These are phyloP conservation scores for Sistotremastrum niveocremeum DNA, from an alignment of 768 basidiomycete genomes.

Conservation along the genomic window DNA sequence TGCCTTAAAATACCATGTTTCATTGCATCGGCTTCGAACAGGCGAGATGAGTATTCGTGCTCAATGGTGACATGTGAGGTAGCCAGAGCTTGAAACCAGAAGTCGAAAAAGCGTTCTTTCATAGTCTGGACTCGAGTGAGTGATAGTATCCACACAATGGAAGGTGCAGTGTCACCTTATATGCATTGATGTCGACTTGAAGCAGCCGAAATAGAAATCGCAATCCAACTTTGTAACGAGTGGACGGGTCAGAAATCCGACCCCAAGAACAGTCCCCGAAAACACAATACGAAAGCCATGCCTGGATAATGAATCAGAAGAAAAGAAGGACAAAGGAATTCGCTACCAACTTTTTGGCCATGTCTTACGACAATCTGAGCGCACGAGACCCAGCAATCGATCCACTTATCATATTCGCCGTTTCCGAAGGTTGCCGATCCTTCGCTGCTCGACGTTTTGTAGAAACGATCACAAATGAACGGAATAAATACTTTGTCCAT, in stretches of 20 bases:
- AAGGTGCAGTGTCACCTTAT: conserved; percentile 29
- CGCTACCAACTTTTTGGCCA: conserved; percentile 23
- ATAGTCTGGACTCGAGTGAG: conserved; percentile 22
- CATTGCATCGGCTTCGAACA: conserved; percentile 46
- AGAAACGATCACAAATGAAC: conserved; percentile 18
- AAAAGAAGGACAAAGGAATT: not conserved
- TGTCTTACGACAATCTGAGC: conserved; percentile 47
- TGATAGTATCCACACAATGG: not conserved
- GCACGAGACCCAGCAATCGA: conserved; percentile 66
- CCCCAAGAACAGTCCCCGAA: conserved; percentile 40
- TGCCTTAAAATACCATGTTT: conserved; percentile 27
- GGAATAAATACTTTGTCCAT: conserved; percentile 36
- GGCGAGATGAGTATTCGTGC: conserved; percentile 38
- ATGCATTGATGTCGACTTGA: conserved; percentile 45
- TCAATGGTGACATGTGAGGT: conserved; percentile 37
- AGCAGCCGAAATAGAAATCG: conserved; percentile 46
- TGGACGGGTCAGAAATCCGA: conserved; percentile 35
- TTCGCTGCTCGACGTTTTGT: no score
- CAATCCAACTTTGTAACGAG: conserved; percentile 46
- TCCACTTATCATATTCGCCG: conserved; percentile 38
- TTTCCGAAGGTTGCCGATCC: not conserved
- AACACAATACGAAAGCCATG: conserved; percentile 48
- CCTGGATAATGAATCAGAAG: conserved; percentile 21
- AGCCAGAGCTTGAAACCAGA: conserved; percentile 39
- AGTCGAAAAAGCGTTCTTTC: conserved; percentile 36